These are phyloP conservation scores for Ceratocystis alfenasii DNA, from an alignment of 2,329 filamentous ascomycete species.

Conservation along the genomic window DNA sequence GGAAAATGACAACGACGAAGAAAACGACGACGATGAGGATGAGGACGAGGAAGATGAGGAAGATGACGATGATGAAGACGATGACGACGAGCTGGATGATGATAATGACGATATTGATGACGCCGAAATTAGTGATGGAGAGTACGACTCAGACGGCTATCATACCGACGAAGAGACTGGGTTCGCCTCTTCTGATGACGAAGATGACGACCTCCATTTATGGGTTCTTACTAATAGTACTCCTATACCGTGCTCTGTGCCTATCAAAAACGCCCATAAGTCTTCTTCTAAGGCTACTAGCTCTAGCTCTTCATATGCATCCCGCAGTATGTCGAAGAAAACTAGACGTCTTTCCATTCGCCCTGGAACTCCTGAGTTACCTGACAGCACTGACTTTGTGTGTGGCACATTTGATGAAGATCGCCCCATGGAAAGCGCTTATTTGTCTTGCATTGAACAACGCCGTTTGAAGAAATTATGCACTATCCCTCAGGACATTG, in stretches of 20 bases:
- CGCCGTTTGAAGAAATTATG: constrained; percentile 71
- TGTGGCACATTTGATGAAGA: constrained; percentile 96
- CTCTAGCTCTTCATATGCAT: constrained; percentile 51
- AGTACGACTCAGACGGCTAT: constrained; percentile 54
- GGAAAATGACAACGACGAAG: constrained; percentile 36
- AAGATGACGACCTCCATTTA: constrained; percentile 49
- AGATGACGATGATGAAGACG: constrained; percentile 38
- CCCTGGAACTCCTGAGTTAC: constrained; percentile 65
- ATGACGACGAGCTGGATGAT: constrained; percentile 40
- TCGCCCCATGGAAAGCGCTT: constrained; percentile 83
- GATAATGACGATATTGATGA: constrained; percentile 44
- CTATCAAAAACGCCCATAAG: constrained; percentile 4
- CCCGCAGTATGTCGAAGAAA: constrained; percentile 32
- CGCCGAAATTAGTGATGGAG: constrained; percentile 53
- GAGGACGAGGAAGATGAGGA: constrained; percentile 40
- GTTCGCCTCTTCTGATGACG: constrained; percentile 56
- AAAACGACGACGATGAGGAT: constrained; percentile 38
- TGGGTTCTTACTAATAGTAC: constrained; percentile 42
- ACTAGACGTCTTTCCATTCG: constrained; percentile 44
- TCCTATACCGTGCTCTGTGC: constrained; percentile 12
- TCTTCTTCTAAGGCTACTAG: constrained; percentile 13
- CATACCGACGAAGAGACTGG: constrained; percentile 61
- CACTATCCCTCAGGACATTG: constrained; percentile 85
- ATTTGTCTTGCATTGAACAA: constrained; percentile 71
- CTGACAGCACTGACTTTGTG: constrained; percentile 98